These are phyloP conservation scores for Lentinus tigrinus DNA, from an alignment of 768 basidiomycete genomes.

Conservation along the genomic window DNA sequence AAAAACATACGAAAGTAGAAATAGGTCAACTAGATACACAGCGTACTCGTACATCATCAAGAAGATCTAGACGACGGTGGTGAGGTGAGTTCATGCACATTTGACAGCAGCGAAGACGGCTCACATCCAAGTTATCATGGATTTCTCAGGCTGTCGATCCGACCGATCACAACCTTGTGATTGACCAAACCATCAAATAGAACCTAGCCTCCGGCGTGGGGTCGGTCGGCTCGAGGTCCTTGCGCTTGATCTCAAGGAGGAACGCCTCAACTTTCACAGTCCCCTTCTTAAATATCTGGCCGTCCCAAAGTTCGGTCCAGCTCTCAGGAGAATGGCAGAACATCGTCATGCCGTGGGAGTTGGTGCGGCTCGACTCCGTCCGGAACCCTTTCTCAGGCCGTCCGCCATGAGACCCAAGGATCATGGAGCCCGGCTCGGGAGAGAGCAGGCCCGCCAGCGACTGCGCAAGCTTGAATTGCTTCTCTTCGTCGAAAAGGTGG, in stretches of 20 bases:
- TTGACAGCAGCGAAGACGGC: too few relatives aligned
- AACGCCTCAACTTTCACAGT: constrained; percentile 28
- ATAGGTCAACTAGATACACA: too few relatives aligned
- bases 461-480: constrained; percentile 42
- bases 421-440: constrained; percentile 42
- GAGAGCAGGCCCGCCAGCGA: constrained; percentile 43
- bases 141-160: too few relatives aligned
- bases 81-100: too few relatives aligned
- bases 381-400: constrained; percentile 31
- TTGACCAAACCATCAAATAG: not conserved
- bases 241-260: not conserved
- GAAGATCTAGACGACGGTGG: too few relatives aligned
- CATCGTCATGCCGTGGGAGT: constrained; percentile 14
- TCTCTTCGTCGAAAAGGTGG: constrained; percentile 42
- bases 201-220: not conserved
- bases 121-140: too few relatives aligned
- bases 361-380: not conserved
- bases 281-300: constrained; percentile 34
- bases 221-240: not conserved
- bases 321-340: constrained; percentile 39
- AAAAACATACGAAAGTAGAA: too few relatives aligned
- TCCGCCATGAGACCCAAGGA: constrained; percentile 43
- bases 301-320: constrained; percentile 39
- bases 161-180: not conserved
- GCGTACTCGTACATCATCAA: too few relatives aligned